Percentiles rank a stretch among this genome's conserved stretches.
Conservation (phyloP, 2,329 filamentous ascomycete species). For the Nothophaeocryptopus gaeumannii region DNA sequence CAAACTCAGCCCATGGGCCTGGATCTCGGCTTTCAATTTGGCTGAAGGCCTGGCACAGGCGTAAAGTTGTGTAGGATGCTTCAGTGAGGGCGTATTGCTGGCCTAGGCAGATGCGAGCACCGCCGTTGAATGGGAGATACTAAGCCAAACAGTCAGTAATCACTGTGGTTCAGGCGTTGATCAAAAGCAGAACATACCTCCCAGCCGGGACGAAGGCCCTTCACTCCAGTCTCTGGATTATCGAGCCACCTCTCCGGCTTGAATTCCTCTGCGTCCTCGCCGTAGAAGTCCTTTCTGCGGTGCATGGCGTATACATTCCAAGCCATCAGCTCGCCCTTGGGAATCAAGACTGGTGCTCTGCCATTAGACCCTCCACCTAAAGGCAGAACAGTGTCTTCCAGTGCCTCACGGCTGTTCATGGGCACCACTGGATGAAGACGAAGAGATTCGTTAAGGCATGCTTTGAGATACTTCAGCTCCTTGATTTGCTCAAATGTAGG, state of each 20-base stretch:
- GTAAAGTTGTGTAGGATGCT: slow-evolving; percentile 68
- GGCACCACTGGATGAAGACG: slow-evolving; percentile 76
- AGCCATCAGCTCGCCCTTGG: slow-evolving; percentile 62
- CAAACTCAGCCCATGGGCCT: slow-evolving; percentile 30
- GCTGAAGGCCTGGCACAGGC: slow-evolving; percentile 70
- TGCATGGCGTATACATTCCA: slow-evolving; percentile 74
- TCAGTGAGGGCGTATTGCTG: slow-evolving; percentile 78
- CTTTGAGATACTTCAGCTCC: slow-evolving; percentile 43
- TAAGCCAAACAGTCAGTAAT: neutral
- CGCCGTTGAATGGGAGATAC: slow-evolving; percentile 38
- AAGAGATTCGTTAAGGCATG: slow-evolving; percentile 72
- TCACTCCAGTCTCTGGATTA: slow-evolving; percentile 28
- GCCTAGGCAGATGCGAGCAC: slow-evolving; percentile 35
- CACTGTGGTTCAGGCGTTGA: neutral
- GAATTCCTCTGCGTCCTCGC: slow-evolving; percentile 44
- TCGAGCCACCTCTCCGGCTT: slow-evolving; percentile 40
- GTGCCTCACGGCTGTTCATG: slow-evolving; percentile 71
- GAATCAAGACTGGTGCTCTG: slow-evolving; percentile 60
- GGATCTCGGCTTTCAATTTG: slow-evolving; percentile 33
- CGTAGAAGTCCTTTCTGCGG: slow-evolving; percentile 56
- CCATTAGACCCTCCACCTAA: slow-evolving; percentile 56
- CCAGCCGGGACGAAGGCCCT: slow-evolving; percentile 35
- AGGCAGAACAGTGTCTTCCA: slow-evolving; percentile 72
- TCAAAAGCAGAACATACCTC: slow-evolving; percentile 16
- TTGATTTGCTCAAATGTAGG: slow-evolving; percentile 45